Evolutionary conservation across 163 green algal species (phyloP).

Genomic region (Trebouxiophyceae sp.): DNA sequence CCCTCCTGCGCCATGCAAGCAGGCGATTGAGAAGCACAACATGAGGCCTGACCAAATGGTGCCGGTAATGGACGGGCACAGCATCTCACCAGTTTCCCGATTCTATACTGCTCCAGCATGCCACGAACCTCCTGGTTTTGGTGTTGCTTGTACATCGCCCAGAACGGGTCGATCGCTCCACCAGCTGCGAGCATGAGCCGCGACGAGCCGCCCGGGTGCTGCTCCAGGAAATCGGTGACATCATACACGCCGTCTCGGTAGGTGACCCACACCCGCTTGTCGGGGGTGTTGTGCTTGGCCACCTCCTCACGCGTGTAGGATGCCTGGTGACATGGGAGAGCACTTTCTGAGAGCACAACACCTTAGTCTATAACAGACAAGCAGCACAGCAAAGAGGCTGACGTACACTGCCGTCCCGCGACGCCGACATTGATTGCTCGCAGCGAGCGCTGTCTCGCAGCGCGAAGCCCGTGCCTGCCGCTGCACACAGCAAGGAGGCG

Average conservation of each 20-base stretch:
- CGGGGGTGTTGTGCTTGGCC: constrained; percentile 56
- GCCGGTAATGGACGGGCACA: neutral
- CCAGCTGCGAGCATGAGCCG: constrained; percentile 85
- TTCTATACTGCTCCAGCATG: constrained; percentile 71
- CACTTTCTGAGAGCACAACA: too few relatives aligned
- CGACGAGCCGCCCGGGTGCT: constrained; percentile 65
- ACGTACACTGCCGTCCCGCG: too few relatives aligned
- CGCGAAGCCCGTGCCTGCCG: too few relatives aligned
- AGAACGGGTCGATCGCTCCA: constrained; percentile 82
- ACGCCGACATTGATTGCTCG: too few relatives aligned
- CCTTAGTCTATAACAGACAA: too few relatives aligned
- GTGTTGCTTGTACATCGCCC: constrained; percentile 64
- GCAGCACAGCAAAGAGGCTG: too few relatives aligned
- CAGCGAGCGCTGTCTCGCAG: too few relatives aligned
- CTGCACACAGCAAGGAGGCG: too few relatives aligned
- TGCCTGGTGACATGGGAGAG: too few relatives aligned
- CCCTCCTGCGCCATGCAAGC: constrained; percentile 14
- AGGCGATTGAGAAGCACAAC: neutral
- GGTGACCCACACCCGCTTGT: constrained; percentile 74
- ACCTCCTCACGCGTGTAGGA: constrained; percentile 51
- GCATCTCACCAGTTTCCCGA: constrained; percentile 61
- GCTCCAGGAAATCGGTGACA: constrained; percentile 67
- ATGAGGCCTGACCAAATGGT: neutral
- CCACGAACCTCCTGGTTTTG: constrained; percentile 31
- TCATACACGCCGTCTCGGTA: constrained; percentile 84